Evolutionary conservation across 2,329 filamentous ascomycete genomes (phyloP), one percentile per base, ranked within the genome.

Genomic region (Diaporthe amygdali): DNA sequence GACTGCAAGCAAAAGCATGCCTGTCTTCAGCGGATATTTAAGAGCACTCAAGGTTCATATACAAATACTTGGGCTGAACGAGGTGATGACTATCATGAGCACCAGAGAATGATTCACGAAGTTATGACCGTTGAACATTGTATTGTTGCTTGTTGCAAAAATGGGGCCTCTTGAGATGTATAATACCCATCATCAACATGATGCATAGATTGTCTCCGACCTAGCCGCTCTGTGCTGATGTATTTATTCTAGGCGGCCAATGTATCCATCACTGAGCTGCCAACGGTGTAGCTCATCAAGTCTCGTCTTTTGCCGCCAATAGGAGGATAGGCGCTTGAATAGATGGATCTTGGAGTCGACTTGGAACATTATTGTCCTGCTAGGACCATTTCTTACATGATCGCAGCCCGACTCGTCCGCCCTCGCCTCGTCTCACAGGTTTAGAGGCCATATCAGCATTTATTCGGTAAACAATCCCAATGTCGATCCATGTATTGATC

Each of bases 51-150:
- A 49, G 30, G 59, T 49, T 25, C 49, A n/a, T n/a, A n/a, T 47
- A 63, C 27, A 34, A 34, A 49, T 20, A 37, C 41, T 34, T 64
- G 59, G 59, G 59, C 59, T 47, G 44, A 64, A 64, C 30, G 59
- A 64, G 30, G 44, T 64, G 59, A 64, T 37, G 59, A 64, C 27
- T 49, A 37, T 49, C 59, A 64, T 49, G 59, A 64, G 59, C 30
- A 64, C 44, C 30, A 64, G 59, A 64, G 41, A 64, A 64, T 64
- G 44, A 64, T 64, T 64, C 59, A 64, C 59, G 59, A 64, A 64
- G 41, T 14, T 37, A 64, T 6, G 59, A 37, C 59, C 41, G 59
- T 47, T 37, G 44, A 49, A 49, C 30, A 64, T 49, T 49, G 41
- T 34, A 17, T 47, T 63, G 14, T 37, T 49, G 30, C n/a, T 49